A percentile compares a stretch with the other conserved stretches of the same genome.
These are phyloP conservation scores for Populus tremula DNA, from an alignment of 345 rosid genomes.

Conservation along the genomic window DNA sequence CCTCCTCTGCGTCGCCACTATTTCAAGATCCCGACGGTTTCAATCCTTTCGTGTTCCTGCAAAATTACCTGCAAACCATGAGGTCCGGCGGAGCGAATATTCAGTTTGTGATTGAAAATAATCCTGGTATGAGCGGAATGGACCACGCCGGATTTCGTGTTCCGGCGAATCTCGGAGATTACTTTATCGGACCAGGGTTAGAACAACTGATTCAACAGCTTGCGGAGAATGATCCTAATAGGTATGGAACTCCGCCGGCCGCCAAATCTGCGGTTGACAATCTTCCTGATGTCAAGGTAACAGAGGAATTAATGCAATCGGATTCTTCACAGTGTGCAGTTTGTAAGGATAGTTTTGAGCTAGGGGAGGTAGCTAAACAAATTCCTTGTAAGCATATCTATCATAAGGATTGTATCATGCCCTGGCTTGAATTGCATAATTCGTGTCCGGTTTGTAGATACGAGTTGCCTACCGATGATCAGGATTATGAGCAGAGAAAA, in stretches of 20 bases:
- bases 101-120: slow-evolving; percentile 2
- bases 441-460: slow-evolving; percentile 25
- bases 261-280: slow-evolving; percentile 42
- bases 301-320: slow-evolving; percentile 5
- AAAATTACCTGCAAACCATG: not conserved
- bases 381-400: slow-evolving; percentile 67
- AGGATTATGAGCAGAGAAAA: slow-evolving; percentile 11
- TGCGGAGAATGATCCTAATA: slow-evolving; percentile 59
- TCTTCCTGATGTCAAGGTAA: slow-evolving; percentile 41
- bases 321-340: slow-evolving; percentile 49
- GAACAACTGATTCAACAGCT: slow-evolving; percentile 62
- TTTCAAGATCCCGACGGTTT: not conserved
- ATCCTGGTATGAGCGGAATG: not conserved
- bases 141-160: not conserved
- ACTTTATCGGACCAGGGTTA: slow-evolving; percentile 56
- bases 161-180: slow-evolving; percentile 49
- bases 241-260: slow-evolving; percentile 72
- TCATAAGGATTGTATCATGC: slow-evolving; percentile 67
- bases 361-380: slow-evolving; percentile 53
- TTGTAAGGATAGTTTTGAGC: slow-evolving; percentile 53
- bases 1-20: not conserved
- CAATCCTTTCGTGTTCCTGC: not conserved
- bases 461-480: slow-evolving; percentile 21
- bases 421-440: slow-evolving; percentile 52
- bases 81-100: not conserved